Evolutionary conservation across 805 yeast species (phyloP).

Genomic region (Candida orba): DNA sequence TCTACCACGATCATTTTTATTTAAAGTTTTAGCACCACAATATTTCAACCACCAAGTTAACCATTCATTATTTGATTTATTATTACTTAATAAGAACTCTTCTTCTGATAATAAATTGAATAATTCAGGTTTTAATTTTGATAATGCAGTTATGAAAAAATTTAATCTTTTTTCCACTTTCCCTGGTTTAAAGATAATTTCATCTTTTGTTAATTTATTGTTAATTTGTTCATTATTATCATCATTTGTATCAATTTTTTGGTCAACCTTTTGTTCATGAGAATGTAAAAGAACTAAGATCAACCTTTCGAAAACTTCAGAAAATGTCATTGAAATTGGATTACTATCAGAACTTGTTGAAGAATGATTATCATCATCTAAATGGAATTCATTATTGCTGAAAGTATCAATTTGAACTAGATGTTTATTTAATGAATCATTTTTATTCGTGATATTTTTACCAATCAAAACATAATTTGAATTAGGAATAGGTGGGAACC

Average conservation of each 20-base stretch:
- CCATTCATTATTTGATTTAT: constrained; percentile 73
- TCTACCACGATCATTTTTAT: constrained; percentile 74
- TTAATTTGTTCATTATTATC: constrained; percentile 7
- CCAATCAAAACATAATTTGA: constrained; percentile 22
- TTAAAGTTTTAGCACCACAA: constrained; percentile 81
- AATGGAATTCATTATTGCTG: constrained; percentile 7
- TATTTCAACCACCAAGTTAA: constrained; percentile 91
- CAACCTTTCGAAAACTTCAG: constrained; percentile 67
- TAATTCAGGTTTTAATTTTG: constrained; percentile 65
- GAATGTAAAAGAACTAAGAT: constrained; percentile 67
- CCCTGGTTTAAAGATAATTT: constrained; percentile 44
- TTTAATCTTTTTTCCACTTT: constrained; percentile 60
- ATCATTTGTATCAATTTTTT: constrained; percentile 4
- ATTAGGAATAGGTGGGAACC: constrained; percentile 54
- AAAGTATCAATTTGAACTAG: constrained; percentile 14
- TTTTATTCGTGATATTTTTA: constrained; percentile 16
- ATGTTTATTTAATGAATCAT: constrained; percentile 15
- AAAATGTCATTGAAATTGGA: constrained; percentile 37
- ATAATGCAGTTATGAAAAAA: constrained; percentile 56
- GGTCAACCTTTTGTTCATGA: constrained; percentile 9
- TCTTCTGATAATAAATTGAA: constrained; percentile 75
- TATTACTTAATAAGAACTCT: constrained; percentile 51
- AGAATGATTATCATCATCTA: constrained; percentile 19
- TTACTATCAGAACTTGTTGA: constrained; percentile 7
- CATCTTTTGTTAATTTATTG: constrained; percentile 14